phyloP scores from a whole-genome alignment of 1,139 yeast species.

The Taphrina populina region DNA sequence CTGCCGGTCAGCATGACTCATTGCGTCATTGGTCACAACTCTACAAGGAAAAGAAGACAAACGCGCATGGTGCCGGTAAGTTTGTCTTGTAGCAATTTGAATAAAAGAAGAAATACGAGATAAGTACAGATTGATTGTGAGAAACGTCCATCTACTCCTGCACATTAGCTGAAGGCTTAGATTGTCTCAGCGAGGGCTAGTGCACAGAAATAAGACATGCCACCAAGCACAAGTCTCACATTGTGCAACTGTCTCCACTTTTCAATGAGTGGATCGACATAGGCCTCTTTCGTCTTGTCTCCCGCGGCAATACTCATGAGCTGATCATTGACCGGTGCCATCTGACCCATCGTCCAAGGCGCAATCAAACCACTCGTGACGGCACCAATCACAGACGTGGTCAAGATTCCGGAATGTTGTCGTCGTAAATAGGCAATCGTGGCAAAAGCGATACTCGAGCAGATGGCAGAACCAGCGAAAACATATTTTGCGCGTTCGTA shows the following conservation, averaged over 20 bases:
- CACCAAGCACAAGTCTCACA: slow-evolving; percentile 6
- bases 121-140: neutral
- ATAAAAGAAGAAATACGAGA: neutral
- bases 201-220: slow-evolving; percentile 3
- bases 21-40: no score
- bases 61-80: neutral
- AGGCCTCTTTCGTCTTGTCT: slow-evolving; percentile 11
- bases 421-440: slow-evolving; percentile 3
- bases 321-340: slow-evolving; percentile 17
- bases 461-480: neutral
- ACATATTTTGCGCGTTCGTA: slow-evolving; percentile 9
- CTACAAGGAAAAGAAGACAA: no score
- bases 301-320: slow-evolving; percentile 1
- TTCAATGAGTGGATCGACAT: slow-evolving; percentile 7
- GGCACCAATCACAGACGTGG: neutral
- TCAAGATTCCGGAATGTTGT: no score
- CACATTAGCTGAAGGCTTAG: neutral
- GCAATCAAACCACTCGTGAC: slow-evolving; percentile 6
- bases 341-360: slow-evolving; percentile 2
- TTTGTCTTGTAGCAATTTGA: neutral
- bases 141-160: no score
- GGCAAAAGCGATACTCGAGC: neutral
- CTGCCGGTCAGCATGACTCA: no score
- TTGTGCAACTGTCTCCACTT: slow-evolving; percentile 9
- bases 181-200: slow-evolving; percentile 8